phyloP scores from a whole-genome alignment of 352 stramenopile species.

The Albugo candida region DNA sequence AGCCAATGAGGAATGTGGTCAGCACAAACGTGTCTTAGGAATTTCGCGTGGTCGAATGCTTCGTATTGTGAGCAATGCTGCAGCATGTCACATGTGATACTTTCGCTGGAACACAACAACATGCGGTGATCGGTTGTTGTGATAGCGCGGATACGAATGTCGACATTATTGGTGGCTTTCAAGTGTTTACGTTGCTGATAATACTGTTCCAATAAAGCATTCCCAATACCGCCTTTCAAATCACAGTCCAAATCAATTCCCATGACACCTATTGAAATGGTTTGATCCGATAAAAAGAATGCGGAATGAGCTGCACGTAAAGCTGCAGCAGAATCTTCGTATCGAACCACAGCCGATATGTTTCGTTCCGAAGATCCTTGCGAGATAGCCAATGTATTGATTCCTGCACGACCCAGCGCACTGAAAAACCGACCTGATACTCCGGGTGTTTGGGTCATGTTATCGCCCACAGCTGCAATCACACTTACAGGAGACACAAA shows the following conservation, averaged over 20 bases:
- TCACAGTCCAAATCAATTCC: slow-evolving; percentile 44
- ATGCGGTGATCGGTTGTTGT: slow-evolving; percentile 39
- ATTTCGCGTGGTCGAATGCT: slow-evolving; percentile 37
- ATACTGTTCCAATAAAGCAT: slow-evolving; percentile 75
- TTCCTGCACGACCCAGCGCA: slow-evolving; percentile 81
- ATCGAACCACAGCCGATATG: slow-evolving; percentile 86
- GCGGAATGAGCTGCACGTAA: slow-evolving; percentile 86
- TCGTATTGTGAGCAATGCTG: slow-evolving; percentile 7
- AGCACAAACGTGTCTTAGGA: slow-evolving; percentile 60
- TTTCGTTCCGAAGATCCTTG: slow-evolving; percentile 89
- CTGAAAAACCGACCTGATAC: slow-evolving; percentile 89
- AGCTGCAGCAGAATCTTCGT: slow-evolving; percentile 76
- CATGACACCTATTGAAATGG: slow-evolving; percentile 83
- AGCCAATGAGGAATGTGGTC: slow-evolving; percentile 83
- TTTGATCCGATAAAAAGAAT: slow-evolving; percentile 89
- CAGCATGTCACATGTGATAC: slow-evolving; percentile 22
- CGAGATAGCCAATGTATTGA: slow-evolving; percentile 91
- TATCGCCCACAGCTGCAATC: slow-evolving; percentile 89
- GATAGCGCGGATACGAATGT: slow-evolving; percentile 65
- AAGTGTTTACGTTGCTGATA: slow-evolving; percentile 69
- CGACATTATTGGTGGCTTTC: slow-evolving; percentile 64
- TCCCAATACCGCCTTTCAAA: slow-evolving; percentile 33
- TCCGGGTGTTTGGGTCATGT: slow-evolving; percentile 84
- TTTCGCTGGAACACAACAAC: slow-evolving; percentile 40
- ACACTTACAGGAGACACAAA: slow-evolving; percentile 83